phyloP scores from a whole-genome alignment of 176 grass and related monocot genomes.

The Ananas comosus region DNA sequence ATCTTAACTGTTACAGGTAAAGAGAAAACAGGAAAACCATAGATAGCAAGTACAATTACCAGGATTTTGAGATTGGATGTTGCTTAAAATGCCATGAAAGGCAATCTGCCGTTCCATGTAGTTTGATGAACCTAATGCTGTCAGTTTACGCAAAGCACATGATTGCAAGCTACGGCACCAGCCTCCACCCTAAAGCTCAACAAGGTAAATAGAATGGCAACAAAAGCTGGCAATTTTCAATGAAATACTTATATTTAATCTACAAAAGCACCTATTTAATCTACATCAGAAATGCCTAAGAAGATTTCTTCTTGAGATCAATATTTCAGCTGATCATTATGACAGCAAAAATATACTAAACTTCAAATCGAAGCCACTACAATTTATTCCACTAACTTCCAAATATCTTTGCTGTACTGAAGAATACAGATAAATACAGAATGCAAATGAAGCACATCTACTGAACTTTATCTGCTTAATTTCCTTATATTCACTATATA shows the following conservation, averaged over 20 bases:
- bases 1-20: neutral
- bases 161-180: constrained; percentile 57
- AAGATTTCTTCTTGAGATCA: too few relatives aligned
- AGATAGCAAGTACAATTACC: constrained; percentile 30
- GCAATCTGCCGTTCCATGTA: constrained; percentile 59
- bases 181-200: constrained; percentile 50
- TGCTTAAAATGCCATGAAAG: constrained; percentile 63
- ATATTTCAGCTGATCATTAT: too few relatives aligned
- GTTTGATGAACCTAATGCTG: constrained; percentile 42
- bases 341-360: too few relatives aligned
- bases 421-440: too few relatives aligned
- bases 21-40: neutral
- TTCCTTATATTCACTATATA: too few relatives aligned
- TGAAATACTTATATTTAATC: neutral
- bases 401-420: too few relatives aligned
- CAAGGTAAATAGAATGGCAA: constrained; percentile 9
- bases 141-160: constrained; percentile 43
- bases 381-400: too few relatives aligned
- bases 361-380: too few relatives aligned
- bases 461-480: too few relatives aligned
- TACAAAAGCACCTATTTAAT: neutral
- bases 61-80: constrained; percentile 43
- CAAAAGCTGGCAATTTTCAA: neutral
- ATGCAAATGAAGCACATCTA: too few relatives aligned
- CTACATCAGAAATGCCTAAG: too few relatives aligned